These are phyloP conservation scores for Melanogaster broomeanus DNA, from an alignment of 768 basidiomycete genomes.

Conservation along the genomic window DNA sequence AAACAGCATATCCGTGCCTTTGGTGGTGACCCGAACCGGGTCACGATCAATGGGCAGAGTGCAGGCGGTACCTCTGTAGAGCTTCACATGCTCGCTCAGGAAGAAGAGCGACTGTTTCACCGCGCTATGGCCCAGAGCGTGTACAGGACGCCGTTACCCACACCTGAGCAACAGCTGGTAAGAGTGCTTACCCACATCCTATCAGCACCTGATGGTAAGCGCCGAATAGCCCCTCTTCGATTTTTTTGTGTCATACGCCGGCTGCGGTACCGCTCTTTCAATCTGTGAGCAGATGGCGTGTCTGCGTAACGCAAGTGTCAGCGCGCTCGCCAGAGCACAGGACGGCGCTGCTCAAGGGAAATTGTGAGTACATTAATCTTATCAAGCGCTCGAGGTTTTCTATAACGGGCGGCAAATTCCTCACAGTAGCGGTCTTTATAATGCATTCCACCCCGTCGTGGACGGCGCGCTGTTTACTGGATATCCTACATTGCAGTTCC, in stretches of 20 bases:
- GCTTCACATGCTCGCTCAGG: conserved; percentile 55
- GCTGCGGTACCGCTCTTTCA: conserved; percentile 45
- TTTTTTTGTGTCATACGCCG: conserved; percentile 49
- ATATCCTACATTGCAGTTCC: conserved; percentile 49
- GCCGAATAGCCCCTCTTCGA: conserved; percentile 50
- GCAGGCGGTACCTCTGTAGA: conserved; percentile 58
- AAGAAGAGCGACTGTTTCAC: conserved; percentile 43
- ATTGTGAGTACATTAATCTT: conserved; percentile 39
- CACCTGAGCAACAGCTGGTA: conserved; percentile 54
- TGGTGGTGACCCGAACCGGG: conserved; percentile 39
- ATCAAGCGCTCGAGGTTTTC: not conserved
- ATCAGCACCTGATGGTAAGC: not conserved
- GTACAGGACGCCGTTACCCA: conserved; percentile 51
- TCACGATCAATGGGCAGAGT: conserved; percentile 62
- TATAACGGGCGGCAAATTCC: not conserved
- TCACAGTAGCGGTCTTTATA: conserved; percentile 43
- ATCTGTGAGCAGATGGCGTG: conserved; percentile 43
- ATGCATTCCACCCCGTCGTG: conserved; percentile 52
- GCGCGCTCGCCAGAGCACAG: conserved; percentile 54
- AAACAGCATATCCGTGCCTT: conserved; percentile 39
- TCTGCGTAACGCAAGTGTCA: conserved; percentile 50
- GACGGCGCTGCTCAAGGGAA: conserved; percentile 43
- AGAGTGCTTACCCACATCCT: not conserved
- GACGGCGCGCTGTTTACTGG: conserved; percentile 54
- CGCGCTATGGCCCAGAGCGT: conserved; percentile 66